Evolutionary conservation across 768 basidiomycete genomes (phyloP), one percentile per base, ranked within the genome.

Genomic region (Termitomyces sp.): DNA sequence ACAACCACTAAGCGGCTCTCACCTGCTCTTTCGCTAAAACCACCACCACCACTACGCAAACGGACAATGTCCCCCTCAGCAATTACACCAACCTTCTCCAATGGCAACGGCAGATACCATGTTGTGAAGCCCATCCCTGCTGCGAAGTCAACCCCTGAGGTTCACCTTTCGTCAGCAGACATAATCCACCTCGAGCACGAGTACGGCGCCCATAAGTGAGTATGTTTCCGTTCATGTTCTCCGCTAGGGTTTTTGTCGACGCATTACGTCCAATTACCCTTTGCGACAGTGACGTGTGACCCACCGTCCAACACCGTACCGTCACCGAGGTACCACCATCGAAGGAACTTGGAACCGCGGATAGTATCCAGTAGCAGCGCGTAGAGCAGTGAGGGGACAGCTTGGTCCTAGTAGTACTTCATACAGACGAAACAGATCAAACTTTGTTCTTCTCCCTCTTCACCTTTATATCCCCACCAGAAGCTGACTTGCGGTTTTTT

Each of bases 151-250:
- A 55, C 39, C 30, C 45, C 60, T 36, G 62, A 62, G 47, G 61
- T 62, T 20, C 74, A 72, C 62, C 55, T 86, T 24, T 77, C 81
- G 12, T 88, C 88, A n/a, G 79, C 80, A 45, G 81, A 89, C 40
- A 80, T 94, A 45, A 91, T 98, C 62, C 76, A 78, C 45, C 79
- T 94, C 63, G 95, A 98, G 71, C 83, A 93, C 64, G 80, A 89
- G 67, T 81, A 88, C 66, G 87, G 88, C 32, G 93, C 93, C 54
- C 93, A 95, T 81, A 95, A 95, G 93, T 94, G 72, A 82, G 89
- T 81, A 47, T 50, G n/a, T 48, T 45, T 36, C 56, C 40, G 18
- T 48, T 24, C 44, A 47, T 44, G 32, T 59, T 51, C 42, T 55
- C 51, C 51, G 55, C 56, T 43, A 59, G 62, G 65, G 65, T 65